These are phyloP conservation scores for Macrolepiota fuliginosa DNA, from an alignment of 768 basidiomycete genomes.

Conservation along the genomic window DNA sequence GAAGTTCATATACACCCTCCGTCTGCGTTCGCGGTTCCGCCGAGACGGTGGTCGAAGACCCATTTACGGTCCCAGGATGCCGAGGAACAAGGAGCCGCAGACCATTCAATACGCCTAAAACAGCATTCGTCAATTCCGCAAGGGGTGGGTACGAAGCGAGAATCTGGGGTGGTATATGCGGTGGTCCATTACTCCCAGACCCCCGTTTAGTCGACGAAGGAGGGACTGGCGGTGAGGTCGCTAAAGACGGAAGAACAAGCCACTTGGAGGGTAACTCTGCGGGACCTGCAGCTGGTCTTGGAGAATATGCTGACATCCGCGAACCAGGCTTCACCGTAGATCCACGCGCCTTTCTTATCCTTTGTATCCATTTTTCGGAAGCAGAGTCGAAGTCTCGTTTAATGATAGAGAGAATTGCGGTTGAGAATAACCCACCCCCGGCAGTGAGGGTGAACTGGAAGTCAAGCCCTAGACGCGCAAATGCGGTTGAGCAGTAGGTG, in stretches of 20 bases:
- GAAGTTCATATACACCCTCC: slow-evolving; percentile 37
- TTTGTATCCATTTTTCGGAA: slow-evolving; percentile 32
- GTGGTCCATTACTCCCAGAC: slow-evolving; percentile 24
- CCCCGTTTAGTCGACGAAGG: slow-evolving; percentile 20
- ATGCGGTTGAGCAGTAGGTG: slow-evolving; percentile 90
- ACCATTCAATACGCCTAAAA: slow-evolving; percentile 73
- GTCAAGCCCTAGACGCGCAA: slow-evolving; percentile 89
- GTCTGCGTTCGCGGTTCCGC: not conserved
- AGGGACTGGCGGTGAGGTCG: slow-evolving; percentile 26
- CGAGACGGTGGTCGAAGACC: not conserved
- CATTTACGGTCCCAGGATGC: slow-evolving; percentile 29
- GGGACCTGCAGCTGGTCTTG: slow-evolving; percentile 6
- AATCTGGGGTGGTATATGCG: slow-evolving; percentile 69
- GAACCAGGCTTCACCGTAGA: slow-evolving; percentile 12
- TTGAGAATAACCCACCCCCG: slow-evolving; percentile 45
- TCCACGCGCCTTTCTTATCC: slow-evolving; percentile 24
- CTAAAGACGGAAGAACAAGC: slow-evolving; percentile 39
- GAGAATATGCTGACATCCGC: slow-evolving; percentile 14
- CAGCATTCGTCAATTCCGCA: slow-evolving; percentile 68
- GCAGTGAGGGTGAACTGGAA: slow-evolving; percentile 69
- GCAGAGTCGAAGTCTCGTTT: slow-evolving; percentile 48
- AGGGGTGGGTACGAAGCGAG: slow-evolving; percentile 75
- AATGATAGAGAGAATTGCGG: slow-evolving; percentile 60
- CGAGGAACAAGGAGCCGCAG: slow-evolving; percentile 79
- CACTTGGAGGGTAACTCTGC: slow-evolving; percentile 43